A percentile compares a stretch with the other conserved stretches of the same genome.
phyloP scores from a whole-genome alignment of 495 filamentous ascomycete genomes.

The Emericellopsis terricola region DNA sequence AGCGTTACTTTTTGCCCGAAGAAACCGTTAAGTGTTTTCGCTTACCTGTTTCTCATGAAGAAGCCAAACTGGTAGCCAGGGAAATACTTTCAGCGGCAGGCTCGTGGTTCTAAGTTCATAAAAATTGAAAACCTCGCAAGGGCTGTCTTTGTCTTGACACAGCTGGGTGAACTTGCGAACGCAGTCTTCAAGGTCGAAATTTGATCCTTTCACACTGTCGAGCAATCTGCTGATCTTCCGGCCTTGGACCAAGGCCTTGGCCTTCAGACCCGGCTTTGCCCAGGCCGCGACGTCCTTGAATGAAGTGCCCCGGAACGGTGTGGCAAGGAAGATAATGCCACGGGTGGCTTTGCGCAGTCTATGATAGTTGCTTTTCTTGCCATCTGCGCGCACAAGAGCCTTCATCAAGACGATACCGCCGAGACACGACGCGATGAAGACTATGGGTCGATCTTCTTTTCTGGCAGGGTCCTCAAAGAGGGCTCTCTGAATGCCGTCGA shows the following conservation, averaged over 20 bases:
- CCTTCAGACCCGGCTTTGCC: constrained; percentile 5
- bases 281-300: constrained; percentile 9
- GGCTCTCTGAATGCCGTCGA: constrained; percentile 7
- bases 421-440: constrained; percentile 20
- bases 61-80: constrained; percentile 4
- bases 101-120: constrained; percentile 4
- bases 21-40: no score
- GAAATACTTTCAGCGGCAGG: constrained; percentile 7
- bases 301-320: constrained; percentile 13
- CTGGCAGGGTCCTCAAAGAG: no score
- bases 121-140: constrained; percentile 2
- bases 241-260: constrained; percentile 4
- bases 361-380: constrained; percentile 3
- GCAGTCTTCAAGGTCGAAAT: constrained; percentile 5
- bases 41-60: no score
- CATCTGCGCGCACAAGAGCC: constrained; percentile 8
- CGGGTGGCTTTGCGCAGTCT: constrained; percentile 6
- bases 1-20: constrained; percentile 4
- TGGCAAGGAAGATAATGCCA: constrained; percentile 16
- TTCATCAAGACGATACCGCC: constrained; percentile 15
- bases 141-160: constrained; percentile 1
- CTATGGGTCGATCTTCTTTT: constrained; percentile 12
- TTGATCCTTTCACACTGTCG: constrained; percentile 5
- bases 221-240: constrained; percentile 6
- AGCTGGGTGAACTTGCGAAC: constrained; percentile 7